Base-by-base conservation (phyloP, 495 filamentous ascomycete genomes). In the Neurospora sp. region DNA sequence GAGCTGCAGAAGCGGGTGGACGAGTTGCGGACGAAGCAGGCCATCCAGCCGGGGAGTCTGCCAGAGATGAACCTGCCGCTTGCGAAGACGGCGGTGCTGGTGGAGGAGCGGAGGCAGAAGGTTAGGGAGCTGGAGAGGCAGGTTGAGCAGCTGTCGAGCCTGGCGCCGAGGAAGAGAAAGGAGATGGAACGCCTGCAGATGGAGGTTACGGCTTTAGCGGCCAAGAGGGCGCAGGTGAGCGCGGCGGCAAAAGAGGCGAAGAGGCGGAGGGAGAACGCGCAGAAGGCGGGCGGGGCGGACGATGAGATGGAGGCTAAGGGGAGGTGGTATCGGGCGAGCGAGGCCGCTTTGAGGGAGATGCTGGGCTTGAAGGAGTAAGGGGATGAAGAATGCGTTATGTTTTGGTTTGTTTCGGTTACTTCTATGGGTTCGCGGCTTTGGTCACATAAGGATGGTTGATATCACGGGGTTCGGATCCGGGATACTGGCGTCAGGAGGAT, bases 291-390 rank as follows among this genome's bases (percentile, higher is more conserved):
- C 69, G 89, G 90, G 0, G 87, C 91, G 39, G 91, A 89, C 71
- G 93, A 96, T 80, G 93, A 95, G 71, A 80, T 96, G 31, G 93
- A 96, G 78, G 91, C 93, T 81, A 88, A 88, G 81, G 94, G 92
- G 18, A 83, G 93, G 77, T 97, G 94, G 94, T 91, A 91, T 78
- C 88, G 88, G 74, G 90, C 90, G 39, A 88, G 90, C 2, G 92
- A 94, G 80, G 82, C 84, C 16, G 88, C 86, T 3, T 82, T 97
- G 80, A 90, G 87, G 76, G 87, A 87, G 69, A 84, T 96, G 79
- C 83, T 96, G 72, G 90, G 54, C 54, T 66, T 18, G 27, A 66
- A 66, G 14, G 54, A 66, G 54, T 66, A 35, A 59, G 46, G 7
- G 12, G 14, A 66, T 37, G 54, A 66, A 35, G 27, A 27, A 62